These are phyloP conservation scores for Triticum turgidum DNA, from an alignment of 176 grass and related monocot species.

Conservation along the genomic window DNA sequence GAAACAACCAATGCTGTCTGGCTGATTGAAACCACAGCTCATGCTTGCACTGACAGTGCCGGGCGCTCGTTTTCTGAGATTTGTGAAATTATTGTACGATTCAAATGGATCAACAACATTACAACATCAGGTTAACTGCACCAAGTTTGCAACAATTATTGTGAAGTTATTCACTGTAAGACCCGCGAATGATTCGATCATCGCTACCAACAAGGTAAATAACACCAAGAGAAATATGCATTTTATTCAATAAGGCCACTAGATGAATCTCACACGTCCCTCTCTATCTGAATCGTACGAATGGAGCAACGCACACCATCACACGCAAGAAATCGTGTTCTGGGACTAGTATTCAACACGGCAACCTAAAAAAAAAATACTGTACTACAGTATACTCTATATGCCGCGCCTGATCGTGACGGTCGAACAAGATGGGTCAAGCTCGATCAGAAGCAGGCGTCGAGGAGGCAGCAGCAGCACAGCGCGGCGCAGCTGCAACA, in stretches of 20 bases:
- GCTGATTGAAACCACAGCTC: background rate
- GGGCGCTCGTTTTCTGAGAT: background rate
- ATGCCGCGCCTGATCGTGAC: background rate
- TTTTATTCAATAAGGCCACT: background rate
- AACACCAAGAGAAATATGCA: background rate
- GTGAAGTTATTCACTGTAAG: background rate
- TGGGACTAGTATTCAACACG: background rate
- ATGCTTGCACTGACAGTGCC: background rate
- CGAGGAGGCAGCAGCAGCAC: conserved; percentile 14
- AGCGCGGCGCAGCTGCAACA: conserved; percentile 2
- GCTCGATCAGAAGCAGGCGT: conserved; percentile 6
- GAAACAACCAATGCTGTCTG: background rate
- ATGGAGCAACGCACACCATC: background rate
- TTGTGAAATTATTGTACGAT: background rate
- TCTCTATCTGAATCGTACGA: background rate
- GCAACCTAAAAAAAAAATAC: no score
- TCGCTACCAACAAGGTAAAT: background rate
- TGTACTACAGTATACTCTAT: background rate
- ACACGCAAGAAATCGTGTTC: background rate
- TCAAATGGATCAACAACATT: no score
- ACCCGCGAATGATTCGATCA: background rate
- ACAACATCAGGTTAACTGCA: background rate
- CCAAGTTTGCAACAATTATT: background rate
- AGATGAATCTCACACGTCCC: background rate
- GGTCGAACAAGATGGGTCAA: background rate